Evolutionary conservation across 2,329 filamentous ascomycete species (phyloP), one percentile per base, ranked within the genome.

Genomic region (Aspergillus ustus): DNA sequence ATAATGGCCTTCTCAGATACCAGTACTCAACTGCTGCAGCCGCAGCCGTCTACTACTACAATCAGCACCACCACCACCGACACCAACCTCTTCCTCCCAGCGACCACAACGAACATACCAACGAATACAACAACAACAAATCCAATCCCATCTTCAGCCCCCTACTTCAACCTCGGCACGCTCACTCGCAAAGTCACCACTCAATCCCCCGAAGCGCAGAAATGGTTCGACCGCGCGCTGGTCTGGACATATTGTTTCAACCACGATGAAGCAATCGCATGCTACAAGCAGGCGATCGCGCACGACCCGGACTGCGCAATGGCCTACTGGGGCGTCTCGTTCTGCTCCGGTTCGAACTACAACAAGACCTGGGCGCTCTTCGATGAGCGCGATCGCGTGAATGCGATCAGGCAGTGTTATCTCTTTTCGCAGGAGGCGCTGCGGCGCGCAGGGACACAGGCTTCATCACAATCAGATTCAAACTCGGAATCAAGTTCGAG

Each of bases 201-300:
- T 0, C 73, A 67, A 17, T 85, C 72, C 67, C 48, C 71, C 3
- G 78, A 81, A 50, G 82, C 87, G 1, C 86, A 90, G 69, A 77
- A 67, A 7, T 93, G 90, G 90, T 92, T 91, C 72, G 81, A 89
- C 71, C 85, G 89, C 3, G 90, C 89, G 2, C 77, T 93, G n/a
- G 80, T 88, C 22, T 93, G 90, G 90, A 83, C 82, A 48, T 93
- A 90, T 73, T 88, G 81, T 22, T 93, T 93, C 79, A 92, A 93
- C 71, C 90, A 92, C 70, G 88, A 89, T 66, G 90, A 92, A 72
- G 85, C 89, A 0, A 83, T 82, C 78, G 19, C 64, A 19, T 84
- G 82, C 65, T 84, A 84, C 55, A 71, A 79, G 53, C 72, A 74
- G 25, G 80, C 80, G 2, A 77, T 80, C 17, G 61, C 65, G 1